Conservation (phyloP, 306 rosid genomes). For the Lagenaria siceraria region DNA sequence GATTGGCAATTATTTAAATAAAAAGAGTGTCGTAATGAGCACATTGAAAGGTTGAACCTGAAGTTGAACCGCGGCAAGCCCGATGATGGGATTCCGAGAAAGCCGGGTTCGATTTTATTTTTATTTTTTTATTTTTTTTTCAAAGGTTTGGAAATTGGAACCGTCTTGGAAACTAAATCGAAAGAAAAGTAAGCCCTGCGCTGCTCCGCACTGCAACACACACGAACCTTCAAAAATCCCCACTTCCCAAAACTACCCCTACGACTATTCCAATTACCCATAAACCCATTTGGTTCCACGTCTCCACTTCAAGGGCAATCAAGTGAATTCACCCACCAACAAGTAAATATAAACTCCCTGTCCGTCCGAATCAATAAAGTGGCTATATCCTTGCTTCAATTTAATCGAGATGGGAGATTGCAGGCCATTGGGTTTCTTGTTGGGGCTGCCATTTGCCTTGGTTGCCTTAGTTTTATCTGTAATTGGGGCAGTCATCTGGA, state of each 20-base stretch:
- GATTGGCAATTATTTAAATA: no score
- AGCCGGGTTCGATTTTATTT: no score
- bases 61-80: no score
- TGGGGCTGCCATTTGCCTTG: slow-evolving; percentile 76
- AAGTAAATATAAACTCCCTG: background rate
- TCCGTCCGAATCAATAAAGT: no score
- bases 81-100: background rate
- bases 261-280: background rate
- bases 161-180: background rate
- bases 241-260: background rate
- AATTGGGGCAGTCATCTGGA: slow-evolving; percentile 66
- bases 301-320: background rate
- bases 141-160: background rate
- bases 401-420: slow-evolving; percentile 36
- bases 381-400: no score
- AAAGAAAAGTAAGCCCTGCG: background rate
- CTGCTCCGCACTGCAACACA: background rate
- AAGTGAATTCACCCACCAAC: background rate
- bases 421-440: slow-evolving; percentile 67
- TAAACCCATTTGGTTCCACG: background rate
- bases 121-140: no score
- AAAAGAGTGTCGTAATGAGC: no score
- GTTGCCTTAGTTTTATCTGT: slow-evolving; percentile 47
- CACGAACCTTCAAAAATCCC: background rate
- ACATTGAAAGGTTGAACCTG: no score